Evolutionary conservation across 805 yeast species (phyloP), one percentile per base, ranked within the genome.

Genomic region (Ogataea zsoltii): DNA sequence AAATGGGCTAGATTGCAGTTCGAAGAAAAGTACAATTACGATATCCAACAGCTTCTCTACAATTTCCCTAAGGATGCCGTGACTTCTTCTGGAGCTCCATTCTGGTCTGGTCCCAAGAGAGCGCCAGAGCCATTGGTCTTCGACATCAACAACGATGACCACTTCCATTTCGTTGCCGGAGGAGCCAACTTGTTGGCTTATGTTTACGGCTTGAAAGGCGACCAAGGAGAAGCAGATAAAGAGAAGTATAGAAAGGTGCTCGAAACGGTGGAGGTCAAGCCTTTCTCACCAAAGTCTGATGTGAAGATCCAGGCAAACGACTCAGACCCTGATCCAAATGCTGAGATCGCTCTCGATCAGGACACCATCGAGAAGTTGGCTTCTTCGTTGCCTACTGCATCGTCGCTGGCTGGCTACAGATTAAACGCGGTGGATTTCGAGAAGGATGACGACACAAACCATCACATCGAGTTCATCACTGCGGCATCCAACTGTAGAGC

Each of bases 401-500:
- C 96, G 2, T 74, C 91, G 0, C 70, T 94, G 60, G 95, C 92
- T 5, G 97, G 96, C 2, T 91, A 85, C 71, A 78, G 96, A 63
- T 74, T 94, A 57, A 74, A 64, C 26, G 91, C 96, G n/a, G 94
- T 85, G 38, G 98, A 91, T 56, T 94, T 94, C 65, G 99, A 94
- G 71, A 94, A 94, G 70, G 99, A 94, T 70, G 99, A 94, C 67
- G 99, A 94, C 65, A 68, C 94, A 7, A 94, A 94, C 66, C 96
- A 89, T 63, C 99, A 94, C 68, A 92, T 94, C 58, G 96, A 92
- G 65, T 94, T 94, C 67, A 94, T 94, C 57, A 75, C 92, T 14
- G 96, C 98, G 16, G 96, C 97, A 17, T 92, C 98, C 2, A 94
- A 94, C 66, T 82, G 96, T 68, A 84, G 99, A 66, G 99, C 99